Evolutionary conservation across 2,329 filamentous ascomycete species (phyloP), one percentile per base, ranked within the genome.

Genomic region (Berkeleyomyces basicola): DNA sequence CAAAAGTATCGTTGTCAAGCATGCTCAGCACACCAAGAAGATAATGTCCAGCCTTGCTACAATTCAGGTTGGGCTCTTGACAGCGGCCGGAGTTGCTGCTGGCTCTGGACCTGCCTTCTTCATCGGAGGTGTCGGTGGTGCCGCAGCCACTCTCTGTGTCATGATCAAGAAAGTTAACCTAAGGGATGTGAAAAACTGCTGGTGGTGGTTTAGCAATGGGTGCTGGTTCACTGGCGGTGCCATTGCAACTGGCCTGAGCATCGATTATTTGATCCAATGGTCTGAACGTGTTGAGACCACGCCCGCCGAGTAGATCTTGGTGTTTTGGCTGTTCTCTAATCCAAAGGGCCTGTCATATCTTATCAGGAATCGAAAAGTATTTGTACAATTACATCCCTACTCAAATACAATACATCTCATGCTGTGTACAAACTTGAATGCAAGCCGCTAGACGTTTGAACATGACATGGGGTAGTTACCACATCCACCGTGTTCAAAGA

Each of bases 1-100:
- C 74, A 95, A 92, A 76, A 89, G 85, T 69, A 93, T 95, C 68
- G 90, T 87, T 1, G 76, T 95, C 46, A 86, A 86, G 70, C 88
- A 95, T 68, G 85, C 88, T 66, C 78, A 81, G 4, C 80, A 90
- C 65, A 91, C 88, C 1, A 95, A 93, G 73, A 75, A 82, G 61
- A 83, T 95, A 7, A 74, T 95, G 63, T 81, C 81, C 1, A 86
- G 85, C 0, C 75, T 93, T 42, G 88, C 86, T 3, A 77, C 79
- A 1, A 76, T 81, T 6, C 89, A 95, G 71, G 74, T 92, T 10
- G 80, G 79, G 1, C 73, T 93, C 11, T 76, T 95, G 43, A 82
- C 82, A 3, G 84, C 81, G 1, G 86, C 88, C 11, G 89, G 90
- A 1, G 71, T 80, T 43, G 82, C 84, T 10, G 78, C 79, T 16